These are phyloP conservation scores for Taphrina sp. DNA, from an alignment of 1,139 yeast genomes.

Conservation along the genomic window DNA sequence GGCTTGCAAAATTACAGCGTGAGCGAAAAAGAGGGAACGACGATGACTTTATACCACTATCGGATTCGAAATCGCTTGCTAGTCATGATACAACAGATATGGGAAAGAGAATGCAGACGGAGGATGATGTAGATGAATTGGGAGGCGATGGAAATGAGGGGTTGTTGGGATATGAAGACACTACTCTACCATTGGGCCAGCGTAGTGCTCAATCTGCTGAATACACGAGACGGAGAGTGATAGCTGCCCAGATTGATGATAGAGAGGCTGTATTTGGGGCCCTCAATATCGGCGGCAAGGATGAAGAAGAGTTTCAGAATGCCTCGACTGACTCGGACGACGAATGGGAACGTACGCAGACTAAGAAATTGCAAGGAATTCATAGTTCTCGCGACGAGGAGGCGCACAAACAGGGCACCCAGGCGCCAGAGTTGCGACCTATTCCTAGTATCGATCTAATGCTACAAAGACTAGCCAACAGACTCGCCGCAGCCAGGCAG, in stretches of 20 bases:
- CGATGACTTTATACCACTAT: conserved; percentile 10
- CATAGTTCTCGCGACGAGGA: neutral
- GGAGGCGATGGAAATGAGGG: conserved; percentile 22
- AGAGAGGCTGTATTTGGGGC: neutral
- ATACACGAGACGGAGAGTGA: neutral
- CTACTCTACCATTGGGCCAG: neutral
- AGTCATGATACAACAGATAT: neutral
- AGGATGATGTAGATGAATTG: conserved; percentile 4
- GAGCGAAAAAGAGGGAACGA: neutral
- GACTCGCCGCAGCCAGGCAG: neutral
- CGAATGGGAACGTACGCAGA: conserved; percentile 27
- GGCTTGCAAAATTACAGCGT: conserved; percentile 8
- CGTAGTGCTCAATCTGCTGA: neutral
- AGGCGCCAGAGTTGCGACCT: neutral
- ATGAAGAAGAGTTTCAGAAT: neutral
- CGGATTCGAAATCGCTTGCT: neutral
- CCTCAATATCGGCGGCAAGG: neutral
- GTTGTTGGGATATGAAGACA: conserved; percentile 2
- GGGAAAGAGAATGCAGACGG: conserved; percentile 1
- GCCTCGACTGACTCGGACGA: conserved; percentile 16
- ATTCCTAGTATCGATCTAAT: neutral
- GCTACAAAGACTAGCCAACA: neutral
- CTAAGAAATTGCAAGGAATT: neutral
- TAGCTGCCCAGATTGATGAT: neutral
- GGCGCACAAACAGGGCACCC: neutral